Evolutionary conservation across 345 rosid genomes (phyloP).

Genomic region (Pugionium cornutum): DNA sequence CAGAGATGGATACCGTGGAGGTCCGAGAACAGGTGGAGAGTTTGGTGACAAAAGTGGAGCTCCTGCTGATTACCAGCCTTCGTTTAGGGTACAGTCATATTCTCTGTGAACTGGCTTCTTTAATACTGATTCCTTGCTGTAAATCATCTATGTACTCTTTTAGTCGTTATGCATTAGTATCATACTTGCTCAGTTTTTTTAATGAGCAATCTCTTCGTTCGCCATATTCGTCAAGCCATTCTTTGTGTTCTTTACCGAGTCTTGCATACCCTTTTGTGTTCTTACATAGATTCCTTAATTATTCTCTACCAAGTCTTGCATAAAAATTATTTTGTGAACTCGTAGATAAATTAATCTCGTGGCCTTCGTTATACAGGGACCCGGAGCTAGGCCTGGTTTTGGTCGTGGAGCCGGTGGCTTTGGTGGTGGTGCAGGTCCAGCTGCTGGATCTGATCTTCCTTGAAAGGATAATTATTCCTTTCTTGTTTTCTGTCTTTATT

Average conservation of each 20-base stretch:
- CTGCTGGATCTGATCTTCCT: slow-evolving; percentile 53
- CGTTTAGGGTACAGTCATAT: slow-evolving; percentile 58
- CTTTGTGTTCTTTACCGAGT: too few species aligned
- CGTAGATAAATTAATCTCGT: too few species aligned
- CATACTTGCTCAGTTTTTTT: neutral
- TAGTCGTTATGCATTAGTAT: neutral
- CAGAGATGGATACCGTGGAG: slow-evolving; percentile 92
- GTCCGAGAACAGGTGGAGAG: slow-evolving; percentile 77
- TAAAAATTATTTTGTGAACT: neutral
- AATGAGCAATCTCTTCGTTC: neutral
- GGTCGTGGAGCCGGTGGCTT: slow-evolving; percentile 76
- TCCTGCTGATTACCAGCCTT: slow-evolving; percentile 87
- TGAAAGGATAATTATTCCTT: slow-evolving; percentile 36
- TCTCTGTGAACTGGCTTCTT: neutral
- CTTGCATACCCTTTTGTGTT: too few species aligned
- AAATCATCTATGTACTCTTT: neutral
- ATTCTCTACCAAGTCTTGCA: neutral
- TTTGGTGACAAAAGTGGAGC: slow-evolving; percentile 89
- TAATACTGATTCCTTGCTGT: neutral
- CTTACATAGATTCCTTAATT: neutral
- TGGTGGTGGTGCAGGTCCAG: slow-evolving; percentile 49
- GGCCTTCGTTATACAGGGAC: slow-evolving; percentile 42
- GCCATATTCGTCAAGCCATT: too few species aligned
- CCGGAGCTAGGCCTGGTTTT: slow-evolving; percentile 69
- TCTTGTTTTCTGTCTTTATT: slow-evolving; percentile 13